Percentiles rank a stretch among this genome's conserved stretches.
These are phyloP conservation scores for Asterochloris sp. DNA, from an alignment of 139 green algal genomes.

Conservation along the genomic window DNA sequence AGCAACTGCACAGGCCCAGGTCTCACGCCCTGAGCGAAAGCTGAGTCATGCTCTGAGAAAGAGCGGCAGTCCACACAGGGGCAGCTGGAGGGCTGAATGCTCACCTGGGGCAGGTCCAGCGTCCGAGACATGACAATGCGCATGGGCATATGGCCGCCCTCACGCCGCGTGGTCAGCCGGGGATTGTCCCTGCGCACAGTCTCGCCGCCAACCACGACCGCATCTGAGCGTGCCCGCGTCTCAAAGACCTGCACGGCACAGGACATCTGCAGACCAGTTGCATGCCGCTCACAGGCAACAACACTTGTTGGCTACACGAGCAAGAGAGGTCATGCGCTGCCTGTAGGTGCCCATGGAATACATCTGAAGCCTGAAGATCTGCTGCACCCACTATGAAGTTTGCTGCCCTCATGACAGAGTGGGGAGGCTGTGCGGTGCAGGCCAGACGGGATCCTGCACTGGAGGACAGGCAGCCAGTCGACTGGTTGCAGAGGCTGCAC, in stretches of 20 bases:
- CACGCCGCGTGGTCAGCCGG: slow-evolving; percentile 85
- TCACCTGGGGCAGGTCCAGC: slow-evolving; percentile 83
- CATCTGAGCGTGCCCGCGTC: slow-evolving; percentile 70
- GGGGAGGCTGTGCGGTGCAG: too few species aligned
- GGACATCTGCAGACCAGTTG: neutral
- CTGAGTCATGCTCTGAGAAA: neutral
- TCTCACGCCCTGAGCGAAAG: neutral
- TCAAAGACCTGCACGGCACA: slow-evolving; percentile 68
- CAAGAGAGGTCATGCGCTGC: too few species aligned
- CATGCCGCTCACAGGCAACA: too few species aligned
- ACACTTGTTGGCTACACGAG: too few species aligned
- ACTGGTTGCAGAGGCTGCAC: too few species aligned
- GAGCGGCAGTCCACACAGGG: too few species aligned
- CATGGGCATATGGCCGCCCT: slow-evolving; percentile 80
- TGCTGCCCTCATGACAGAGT: too few species aligned
- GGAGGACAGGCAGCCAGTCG: too few species aligned
- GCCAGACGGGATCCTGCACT: too few species aligned
- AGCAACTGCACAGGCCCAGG: neutral
- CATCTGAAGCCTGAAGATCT: too few species aligned
- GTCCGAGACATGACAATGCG: slow-evolving; percentile 92
- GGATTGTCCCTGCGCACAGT: slow-evolving; percentile 94
- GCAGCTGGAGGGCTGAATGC: neutral
- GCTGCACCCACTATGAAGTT: too few species aligned
- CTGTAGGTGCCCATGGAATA: too few species aligned
- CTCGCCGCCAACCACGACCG: slow-evolving; percentile 93